These are phyloP conservation scores for Globisporangium radiosum DNA, from an alignment of 352 stramenopile genomes.

Conservation along the genomic window DNA sequence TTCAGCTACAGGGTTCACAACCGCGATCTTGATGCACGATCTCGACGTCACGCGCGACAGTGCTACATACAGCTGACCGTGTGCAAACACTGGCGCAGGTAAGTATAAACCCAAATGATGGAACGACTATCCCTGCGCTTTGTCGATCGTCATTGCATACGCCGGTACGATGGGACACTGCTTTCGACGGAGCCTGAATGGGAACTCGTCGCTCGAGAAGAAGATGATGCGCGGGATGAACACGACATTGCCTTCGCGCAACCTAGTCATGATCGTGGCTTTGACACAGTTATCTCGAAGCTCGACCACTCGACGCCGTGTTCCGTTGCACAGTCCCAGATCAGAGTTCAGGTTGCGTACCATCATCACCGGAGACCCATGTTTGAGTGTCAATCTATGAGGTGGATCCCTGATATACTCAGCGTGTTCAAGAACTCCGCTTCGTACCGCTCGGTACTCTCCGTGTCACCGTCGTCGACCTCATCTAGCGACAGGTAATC, in stretches of 20 bases:
- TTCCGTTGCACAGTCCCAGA: conserved; percentile 10
- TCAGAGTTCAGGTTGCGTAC: conserved; percentile 13
- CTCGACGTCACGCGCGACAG: conserved; percentile 12
- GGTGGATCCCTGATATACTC: no score
- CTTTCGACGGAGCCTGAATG: no score
- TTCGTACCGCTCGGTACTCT: conserved; percentile 80
- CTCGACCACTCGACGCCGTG: no score
- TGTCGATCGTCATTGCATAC: conserved; percentile 18
- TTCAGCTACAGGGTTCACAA: conserved; percentile 1
- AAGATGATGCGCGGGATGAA: no score
- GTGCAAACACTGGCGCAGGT: conserved; percentile 8
- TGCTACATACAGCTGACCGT: conserved; percentile 22
- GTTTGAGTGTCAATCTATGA: neutral
- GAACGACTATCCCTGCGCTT: conserved; percentile 7
- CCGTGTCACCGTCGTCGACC: conserved; percentile 81
- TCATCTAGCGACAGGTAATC: neutral
- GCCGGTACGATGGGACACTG: conserved; percentile 11
- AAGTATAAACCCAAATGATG: conserved; percentile 16
- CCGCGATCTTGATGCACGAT: conserved; percentile 10
- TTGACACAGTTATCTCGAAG: no score
- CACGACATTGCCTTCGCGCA: no score
- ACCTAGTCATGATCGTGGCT: no score
- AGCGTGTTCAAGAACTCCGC: conserved; percentile 79
- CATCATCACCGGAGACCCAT: conserved; percentile 10
- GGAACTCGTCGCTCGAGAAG: no score